Conservation (phyloP, 2,329 filamentous ascomycete species). For the Aspergillus vadensis region DNA sequence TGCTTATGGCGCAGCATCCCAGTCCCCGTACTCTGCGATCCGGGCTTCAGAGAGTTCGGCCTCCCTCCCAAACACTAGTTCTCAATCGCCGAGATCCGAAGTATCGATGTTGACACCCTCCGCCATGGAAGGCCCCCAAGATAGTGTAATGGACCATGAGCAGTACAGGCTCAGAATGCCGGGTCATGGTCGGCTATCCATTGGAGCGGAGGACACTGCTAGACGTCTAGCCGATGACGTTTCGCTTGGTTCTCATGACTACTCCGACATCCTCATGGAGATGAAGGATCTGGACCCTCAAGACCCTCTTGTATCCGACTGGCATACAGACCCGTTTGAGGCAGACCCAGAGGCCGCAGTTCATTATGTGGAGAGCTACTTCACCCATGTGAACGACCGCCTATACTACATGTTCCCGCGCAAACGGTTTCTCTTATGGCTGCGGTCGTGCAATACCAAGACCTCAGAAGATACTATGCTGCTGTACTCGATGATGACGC, state of each 20-base stretch:
- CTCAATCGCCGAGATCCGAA: constrained; percentile 36
- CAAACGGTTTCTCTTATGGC: constrained; percentile 57
- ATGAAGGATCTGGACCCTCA: constrained; percentile 31
- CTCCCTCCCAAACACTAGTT: constrained; percentile 33
- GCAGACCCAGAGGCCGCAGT: constrained; percentile 52
- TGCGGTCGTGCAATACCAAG: constrained; percentile 51
- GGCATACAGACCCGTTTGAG: constrained; percentile 58
- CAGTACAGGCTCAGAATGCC: constrained; percentile 26
- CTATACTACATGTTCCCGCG: constrained; percentile 60
- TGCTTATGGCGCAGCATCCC: constrained; percentile 25
- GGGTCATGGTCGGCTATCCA: constrained; percentile 19
- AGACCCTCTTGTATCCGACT: constrained; percentile 40
- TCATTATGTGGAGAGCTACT: constrained; percentile 59
- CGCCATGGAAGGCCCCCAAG: constrained; percentile 27
- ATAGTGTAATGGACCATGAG: constrained; percentile 30
- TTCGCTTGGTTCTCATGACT: constrained; percentile 25
- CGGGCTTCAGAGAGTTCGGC: constrained; percentile 35
- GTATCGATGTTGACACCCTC: constrained; percentile 31
- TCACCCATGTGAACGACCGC: constrained; percentile 57
- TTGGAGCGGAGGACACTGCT: constrained; percentile 18
- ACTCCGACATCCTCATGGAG: constrained; percentile 36
- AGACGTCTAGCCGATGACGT: constrained; percentile 15
- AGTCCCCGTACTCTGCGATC: constrained; percentile 31
- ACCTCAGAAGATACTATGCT: constrained; percentile 60
- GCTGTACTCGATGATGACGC: constrained; percentile 60